These are phyloP conservation scores for barrel medic (Medicago truncatula) DNA, from an alignment of 306 rosid species.

Conservation along the genomic window DNA sequence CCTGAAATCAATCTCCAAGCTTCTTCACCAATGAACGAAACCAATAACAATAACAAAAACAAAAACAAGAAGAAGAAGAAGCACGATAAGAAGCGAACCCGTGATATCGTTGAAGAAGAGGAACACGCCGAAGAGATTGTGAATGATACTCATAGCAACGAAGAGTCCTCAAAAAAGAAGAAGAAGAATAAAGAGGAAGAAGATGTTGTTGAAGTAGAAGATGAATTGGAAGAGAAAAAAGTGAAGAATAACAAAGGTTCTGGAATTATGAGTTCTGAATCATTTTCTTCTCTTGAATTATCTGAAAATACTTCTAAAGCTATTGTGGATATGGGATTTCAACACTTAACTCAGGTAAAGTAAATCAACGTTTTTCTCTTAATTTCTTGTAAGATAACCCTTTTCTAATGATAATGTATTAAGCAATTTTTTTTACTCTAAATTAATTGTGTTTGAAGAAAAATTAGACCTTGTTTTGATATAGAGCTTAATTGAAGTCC, in stretches of 20 bases:
- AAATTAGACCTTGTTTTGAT: too few relatives aligned
- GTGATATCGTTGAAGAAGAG: constrained; percentile 34
- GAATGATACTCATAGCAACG: constrained; percentile 4
- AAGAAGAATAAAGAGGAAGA: background rate
- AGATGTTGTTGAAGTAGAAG: constrained; percentile 5
- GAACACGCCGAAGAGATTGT: constrained; percentile 36
- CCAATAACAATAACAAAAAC: constrained; percentile 37
- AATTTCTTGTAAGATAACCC: background rate
- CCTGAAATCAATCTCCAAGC: constrained; percentile 31
- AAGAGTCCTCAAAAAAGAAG: constrained; percentile 39
- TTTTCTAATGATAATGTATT: background rate
- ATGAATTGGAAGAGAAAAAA: constrained; percentile 42
- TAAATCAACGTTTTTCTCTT: constrained; percentile 12
- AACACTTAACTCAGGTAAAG: constrained; percentile 79
- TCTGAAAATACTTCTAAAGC: constrained; percentile 67
- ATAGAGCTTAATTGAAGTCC: too few relatives aligned
- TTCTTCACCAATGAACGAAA: constrained; percentile 38
- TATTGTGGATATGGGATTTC: constrained; percentile 65
- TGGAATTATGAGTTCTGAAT: constrained; percentile 72
- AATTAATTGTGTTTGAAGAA: too few relatives aligned
- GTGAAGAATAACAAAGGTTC: constrained; percentile 51
- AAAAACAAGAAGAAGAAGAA: constrained; percentile 38
- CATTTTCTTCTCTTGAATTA: constrained; percentile 63
- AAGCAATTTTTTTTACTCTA: background rate
- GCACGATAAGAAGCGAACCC: constrained; percentile 56